Conservation (phyloP, 306 rosid species). For the Vigna reflexopilosa region DNA sequence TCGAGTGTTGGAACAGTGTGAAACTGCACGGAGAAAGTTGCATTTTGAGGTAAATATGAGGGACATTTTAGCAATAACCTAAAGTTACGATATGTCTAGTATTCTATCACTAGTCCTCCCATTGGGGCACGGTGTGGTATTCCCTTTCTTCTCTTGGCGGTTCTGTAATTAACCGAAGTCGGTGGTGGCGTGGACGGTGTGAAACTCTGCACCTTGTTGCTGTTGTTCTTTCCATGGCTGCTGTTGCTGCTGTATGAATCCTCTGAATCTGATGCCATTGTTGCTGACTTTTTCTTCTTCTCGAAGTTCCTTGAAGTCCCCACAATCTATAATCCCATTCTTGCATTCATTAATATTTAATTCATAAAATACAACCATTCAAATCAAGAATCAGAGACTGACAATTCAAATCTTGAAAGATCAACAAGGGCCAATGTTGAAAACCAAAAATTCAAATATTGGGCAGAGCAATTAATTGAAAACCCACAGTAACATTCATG, state of each 20-base stretch:
- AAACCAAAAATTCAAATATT: constrained; percentile 20
- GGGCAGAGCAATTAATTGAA: background rate
- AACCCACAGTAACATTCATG: background rate
- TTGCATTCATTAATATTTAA: constrained; percentile 36
- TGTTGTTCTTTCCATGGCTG: constrained; percentile 62
- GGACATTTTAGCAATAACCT: constrained; percentile 44
- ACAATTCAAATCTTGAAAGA: constrained; percentile 9
- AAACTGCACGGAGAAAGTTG: constrained; percentile 42
- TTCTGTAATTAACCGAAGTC: constrained; percentile 73
- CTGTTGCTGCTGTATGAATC: constrained; percentile 81
- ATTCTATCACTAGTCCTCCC: constrained; percentile 85
- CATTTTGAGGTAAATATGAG: constrained; percentile 29
- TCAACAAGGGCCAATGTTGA: background rate
- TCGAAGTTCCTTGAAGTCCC: constrained; percentile 68
- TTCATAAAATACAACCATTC: background rate
- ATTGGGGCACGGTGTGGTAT: constrained; percentile 94
- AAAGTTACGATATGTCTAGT: constrained; percentile 42
- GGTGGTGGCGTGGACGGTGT: constrained; percentile 90
- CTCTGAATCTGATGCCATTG: constrained; percentile 76
- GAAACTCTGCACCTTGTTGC: constrained; percentile 65
- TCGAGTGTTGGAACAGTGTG: constrained; percentile 47
- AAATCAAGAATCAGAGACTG: background rate
- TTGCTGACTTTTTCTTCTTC: constrained; percentile 54
- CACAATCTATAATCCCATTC: constrained; percentile 56
- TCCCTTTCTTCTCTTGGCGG: constrained; percentile 92